These are phyloP conservation scores for Mariannaea sp. DNA, from an alignment of 2,329 filamentous ascomycete genomes.

Conservation along the genomic window DNA sequence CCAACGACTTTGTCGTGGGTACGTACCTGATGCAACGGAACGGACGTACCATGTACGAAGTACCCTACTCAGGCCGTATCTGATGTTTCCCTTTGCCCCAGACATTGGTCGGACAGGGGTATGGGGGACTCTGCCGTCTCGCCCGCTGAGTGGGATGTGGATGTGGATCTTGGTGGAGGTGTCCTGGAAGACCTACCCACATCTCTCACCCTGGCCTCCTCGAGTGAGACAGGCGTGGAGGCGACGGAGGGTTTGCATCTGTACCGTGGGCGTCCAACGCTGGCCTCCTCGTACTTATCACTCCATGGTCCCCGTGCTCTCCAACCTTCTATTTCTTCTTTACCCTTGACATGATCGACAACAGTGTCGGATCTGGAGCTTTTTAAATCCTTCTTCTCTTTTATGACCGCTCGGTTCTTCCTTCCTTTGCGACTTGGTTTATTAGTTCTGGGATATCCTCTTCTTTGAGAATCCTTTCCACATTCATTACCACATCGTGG, in stretches of 20 bases:
- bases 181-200: constrained; percentile 30
- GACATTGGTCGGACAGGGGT: constrained; percentile 36
- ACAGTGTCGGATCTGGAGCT: constrained; percentile 50
- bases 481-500: constrained; percentile 46
- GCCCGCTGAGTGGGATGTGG: constrained; percentile 32
- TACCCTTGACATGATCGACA: constrained; percentile 54
- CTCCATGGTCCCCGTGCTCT: constrained; percentile 50
- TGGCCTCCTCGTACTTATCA: constrained; percentile 55
- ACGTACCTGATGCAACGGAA: too few relatives aligned
- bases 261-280: constrained; percentile 42
- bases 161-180: constrained; percentile 32
- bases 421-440: constrained; percentile 53
- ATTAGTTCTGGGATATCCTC: constrained; percentile 50
- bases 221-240: constrained; percentile 58
- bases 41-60: too few relatives aligned
- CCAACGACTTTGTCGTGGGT: too few relatives aligned
- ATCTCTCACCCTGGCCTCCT: constrained; percentile 45
- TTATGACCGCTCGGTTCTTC: constrained; percentile 56
- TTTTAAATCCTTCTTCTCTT: constrained; percentile 52
- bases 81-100: constrained; percentile 40
- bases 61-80: constrained; percentile 31
- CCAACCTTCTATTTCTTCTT: constrained; percentile 43
- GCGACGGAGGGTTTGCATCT: constrained; percentile 38
- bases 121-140: constrained; percentile 38
- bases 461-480: constrained; percentile 46